phyloP scores from a whole-genome alignment of 1,139 yeast species.

The Insectozyma bohioensis region DNA sequence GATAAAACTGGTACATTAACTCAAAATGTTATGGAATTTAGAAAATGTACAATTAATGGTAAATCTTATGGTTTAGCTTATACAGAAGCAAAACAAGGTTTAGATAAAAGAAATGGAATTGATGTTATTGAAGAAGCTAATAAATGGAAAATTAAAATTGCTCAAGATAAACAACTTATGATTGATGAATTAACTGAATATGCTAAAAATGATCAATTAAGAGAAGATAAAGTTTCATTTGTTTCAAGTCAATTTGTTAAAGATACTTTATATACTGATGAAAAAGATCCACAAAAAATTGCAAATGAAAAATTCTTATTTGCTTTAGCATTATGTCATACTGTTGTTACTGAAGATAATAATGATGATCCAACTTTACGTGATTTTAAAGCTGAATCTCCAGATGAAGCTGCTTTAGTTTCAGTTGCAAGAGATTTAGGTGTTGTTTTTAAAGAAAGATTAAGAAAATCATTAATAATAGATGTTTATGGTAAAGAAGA shows the following conservation, averaged over 20 bases:
- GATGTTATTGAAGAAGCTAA: conserved; percentile 71
- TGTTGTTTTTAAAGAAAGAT: conserved; percentile 72
- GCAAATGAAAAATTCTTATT: conserved; percentile 80
- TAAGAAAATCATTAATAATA: conserved; percentile 67
- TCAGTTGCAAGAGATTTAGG: conserved; percentile 93
- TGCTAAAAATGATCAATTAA: conserved; percentile 56
- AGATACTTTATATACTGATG: conserved; percentile 31
- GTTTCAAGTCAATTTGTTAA: conserved; percentile 61
- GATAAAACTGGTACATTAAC: conserved; percentile 97
- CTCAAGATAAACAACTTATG: conserved; percentile 66
- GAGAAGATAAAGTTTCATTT: conserved; percentile 72
- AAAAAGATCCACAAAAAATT: conserved; percentile 50
- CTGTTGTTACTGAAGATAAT: conserved; percentile 76
- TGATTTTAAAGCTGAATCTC: conserved; percentile 89
- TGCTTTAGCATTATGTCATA: conserved; percentile 87
- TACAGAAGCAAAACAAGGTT: conserved; percentile 93
- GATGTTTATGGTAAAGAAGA: conserved; percentile 72
- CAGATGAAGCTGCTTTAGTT: conserved; percentile 96
- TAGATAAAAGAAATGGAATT: conserved; percentile 82
- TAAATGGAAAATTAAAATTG: conserved; percentile 61
- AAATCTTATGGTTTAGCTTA: conserved; percentile 89
- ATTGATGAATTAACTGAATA: conserved; percentile 48
- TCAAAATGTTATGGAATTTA: conserved; percentile 95
- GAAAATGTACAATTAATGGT: conserved; percentile 88
- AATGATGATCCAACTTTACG: conserved; percentile 54